These are phyloP conservation scores for Volvariella surrecta DNA, from an alignment of 1,284 basidiomycete genomes.

Conservation along the genomic window DNA sequence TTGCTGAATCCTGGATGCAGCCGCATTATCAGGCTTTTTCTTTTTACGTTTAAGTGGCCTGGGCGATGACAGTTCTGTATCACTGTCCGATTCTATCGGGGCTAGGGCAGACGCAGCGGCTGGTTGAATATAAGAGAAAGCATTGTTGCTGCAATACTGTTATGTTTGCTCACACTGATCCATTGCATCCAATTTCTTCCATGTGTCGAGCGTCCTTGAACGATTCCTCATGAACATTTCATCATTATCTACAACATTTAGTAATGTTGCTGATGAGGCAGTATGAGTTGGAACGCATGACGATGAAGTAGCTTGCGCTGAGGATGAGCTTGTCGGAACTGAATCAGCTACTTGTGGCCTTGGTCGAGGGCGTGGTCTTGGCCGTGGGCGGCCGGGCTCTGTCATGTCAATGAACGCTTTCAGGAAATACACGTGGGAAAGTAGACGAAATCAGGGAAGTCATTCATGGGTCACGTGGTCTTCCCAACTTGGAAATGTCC, in stretches of 20 bases:
- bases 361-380: conserved; percentile 46
- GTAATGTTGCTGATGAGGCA: conserved; percentile 14
- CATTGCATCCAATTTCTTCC: conserved; percentile 47
- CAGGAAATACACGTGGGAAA: conserved; percentile 41
- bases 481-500: conserved; percentile 19
- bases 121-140: conserved; percentile 1
- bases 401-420: conserved; percentile 20
- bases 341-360: conserved; percentile 30
- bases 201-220: conserved; percentile 40
- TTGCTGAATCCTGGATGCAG: conserved; percentile 28
- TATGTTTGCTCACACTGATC: conserved; percentile 35
- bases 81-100: conserved; percentile 13
- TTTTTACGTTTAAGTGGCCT: conserved; percentile 29
- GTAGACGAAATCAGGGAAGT: conserved; percentile 15
- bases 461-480: conserved; percentile 24
- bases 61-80: conserved; percentile 16
- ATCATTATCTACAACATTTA: conserved; percentile 39
- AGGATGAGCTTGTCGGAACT: conserved; percentile 9
- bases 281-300: neutral
- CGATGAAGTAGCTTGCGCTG: neutral
- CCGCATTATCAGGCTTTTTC: conserved; percentile 20
- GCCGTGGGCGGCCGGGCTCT: conserved; percentile 23
- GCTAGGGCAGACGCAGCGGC: conserved; percentile 4
- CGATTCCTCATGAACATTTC: conserved; percentile 57
- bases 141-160: conserved; percentile 1